Evolutionary conservation across 2,329 filamentous ascomycete species (phyloP), one percentile per base, ranked within the genome.

Genomic region (Sclerotiophoma versabilis): DNA sequence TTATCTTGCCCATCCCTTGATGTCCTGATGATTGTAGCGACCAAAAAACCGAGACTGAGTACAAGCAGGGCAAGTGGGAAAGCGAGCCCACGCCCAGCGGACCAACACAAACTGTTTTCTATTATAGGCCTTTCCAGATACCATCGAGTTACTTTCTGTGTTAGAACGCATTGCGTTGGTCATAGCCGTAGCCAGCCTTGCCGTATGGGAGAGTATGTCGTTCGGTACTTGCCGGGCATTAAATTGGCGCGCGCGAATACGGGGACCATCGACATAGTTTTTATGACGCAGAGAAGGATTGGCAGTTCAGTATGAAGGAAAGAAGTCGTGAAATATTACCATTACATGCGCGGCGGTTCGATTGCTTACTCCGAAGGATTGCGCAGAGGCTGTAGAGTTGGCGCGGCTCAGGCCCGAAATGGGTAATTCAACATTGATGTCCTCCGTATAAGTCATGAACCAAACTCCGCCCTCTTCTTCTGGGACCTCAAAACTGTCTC

Each of bases 71-170:
- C 49, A n/a, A 68, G 22, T 0, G 71, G 71, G 17, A 73, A 68
- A 0, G 57, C 34, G 5, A 74, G 56, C 69, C 69, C 71, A 74
- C 2, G n/a, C 58, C 70, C 68, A 74, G 4, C 62, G 47, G 0
- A 74, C 65, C 1, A n/a, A 0, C 0, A 49, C 22, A 11, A 51
- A 62, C 0, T 42, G 64, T 29, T 64, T 58, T 15, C 23, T 42
- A 11, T 37, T 54, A 17, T 30, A 70, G 0, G 65, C 58, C 2
- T 53, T 23, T 0, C 60, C 66, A 1, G 4, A 0, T 5, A 62
- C 17, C 48, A 54, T 55, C 1, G 32, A 42, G 0, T 5, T 49
- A 9, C 33, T 37, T 1, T 29, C 50, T 1, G 5, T 5, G 11
- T 54, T 26, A 26, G 62, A 64, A 23, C 66, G 43, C 0, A 72